Conservation (phyloP, 192 early-diverging fungal genomes). For the Coemansia sp. region DNA sequence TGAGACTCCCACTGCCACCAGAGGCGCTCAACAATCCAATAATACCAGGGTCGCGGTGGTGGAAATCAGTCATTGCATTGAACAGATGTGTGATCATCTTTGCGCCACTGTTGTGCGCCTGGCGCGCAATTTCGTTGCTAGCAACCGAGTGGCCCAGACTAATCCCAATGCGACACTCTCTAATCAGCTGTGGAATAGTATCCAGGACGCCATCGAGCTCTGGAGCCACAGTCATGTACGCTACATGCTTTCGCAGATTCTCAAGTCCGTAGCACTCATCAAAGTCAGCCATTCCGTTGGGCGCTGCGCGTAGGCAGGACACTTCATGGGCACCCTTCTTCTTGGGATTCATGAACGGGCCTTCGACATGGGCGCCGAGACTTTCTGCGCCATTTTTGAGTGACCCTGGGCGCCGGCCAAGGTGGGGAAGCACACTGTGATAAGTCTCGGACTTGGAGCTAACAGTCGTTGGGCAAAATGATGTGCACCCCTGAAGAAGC, state of each 20-base stretch:
- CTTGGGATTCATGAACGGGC: constrained; percentile 60
- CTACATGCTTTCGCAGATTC: constrained; percentile 48
- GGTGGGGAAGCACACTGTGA: constrained; percentile 50
- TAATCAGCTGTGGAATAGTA: constrained; percentile 59
- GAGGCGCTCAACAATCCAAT: constrained; percentile 64
- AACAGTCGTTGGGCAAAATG: constrained; percentile 73
- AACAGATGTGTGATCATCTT: constrained; percentile 73
- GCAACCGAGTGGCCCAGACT: constrained; percentile 62
- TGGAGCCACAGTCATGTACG: constrained; percentile 70
- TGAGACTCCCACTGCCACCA: no score
- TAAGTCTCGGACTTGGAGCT: constrained; percentile 65
- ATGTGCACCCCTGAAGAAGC: constrained; percentile 69
- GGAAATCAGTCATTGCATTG: constrained; percentile 77
- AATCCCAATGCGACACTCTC: constrained; percentile 58
- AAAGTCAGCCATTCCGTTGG: constrained; percentile 63
- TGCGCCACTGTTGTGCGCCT: constrained; percentile 58
- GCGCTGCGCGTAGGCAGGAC: constrained; percentile 52
- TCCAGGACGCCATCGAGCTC: constrained; percentile 69
- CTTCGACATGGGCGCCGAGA: constrained; percentile 60
- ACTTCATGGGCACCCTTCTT: constrained; percentile 72
- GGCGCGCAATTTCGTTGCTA: constrained; percentile 55
- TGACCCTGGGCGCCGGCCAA: constrained; percentile 60
- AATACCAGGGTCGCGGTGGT: constrained; percentile 77
- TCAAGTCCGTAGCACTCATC: constrained; percentile 61
- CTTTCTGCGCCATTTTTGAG: constrained; percentile 60